These are phyloP conservation scores for Petunia secreta DNA, from an alignment of 257 asterid genomes.

Conservation along the genomic window DNA sequence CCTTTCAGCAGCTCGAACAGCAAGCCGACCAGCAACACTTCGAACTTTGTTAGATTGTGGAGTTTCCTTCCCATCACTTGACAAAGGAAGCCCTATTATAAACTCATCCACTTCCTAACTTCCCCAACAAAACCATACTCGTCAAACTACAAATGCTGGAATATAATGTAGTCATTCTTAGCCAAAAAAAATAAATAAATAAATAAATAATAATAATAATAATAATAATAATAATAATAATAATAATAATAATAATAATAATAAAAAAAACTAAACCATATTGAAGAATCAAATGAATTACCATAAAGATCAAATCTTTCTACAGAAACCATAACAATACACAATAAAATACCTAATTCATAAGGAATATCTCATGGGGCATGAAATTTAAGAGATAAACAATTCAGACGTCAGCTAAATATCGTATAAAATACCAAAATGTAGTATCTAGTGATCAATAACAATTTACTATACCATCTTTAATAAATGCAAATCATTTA, in stretches of 20 bases:
- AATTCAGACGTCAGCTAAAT: not conserved
- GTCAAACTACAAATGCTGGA: conserved; percentile 7
- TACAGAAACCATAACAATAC: not conserved
- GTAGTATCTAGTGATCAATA: too few relatives aligned
- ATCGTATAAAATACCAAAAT: too few relatives aligned
- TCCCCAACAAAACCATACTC: conserved; percentile 14
- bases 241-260: too few relatives aligned
- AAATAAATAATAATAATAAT: too few relatives aligned
- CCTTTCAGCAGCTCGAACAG: conserved; percentile 94
- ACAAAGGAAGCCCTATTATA: conserved; percentile 81
- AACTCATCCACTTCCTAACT: conserved; percentile 93
- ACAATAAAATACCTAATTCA: not conserved
- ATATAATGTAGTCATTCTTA: conserved; percentile 1
- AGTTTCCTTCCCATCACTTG: conserved; percentile 79
- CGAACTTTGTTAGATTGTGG: conserved; percentile 89
- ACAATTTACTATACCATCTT: too few relatives aligned
- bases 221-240: too few relatives aligned
- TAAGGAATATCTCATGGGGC: not conserved
- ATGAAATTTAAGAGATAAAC: not conserved
- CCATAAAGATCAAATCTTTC: not conserved
- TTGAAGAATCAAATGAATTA: not conserved
- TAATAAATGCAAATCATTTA: too few relatives aligned
- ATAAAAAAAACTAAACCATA: conserved; percentile 14
- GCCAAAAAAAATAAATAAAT: not conserved
- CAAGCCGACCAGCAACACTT: conserved; percentile 87